phyloP scores from a whole-genome alignment of 768 basidiomycete genomes.

The Pisolithus tinctorius region DNA sequence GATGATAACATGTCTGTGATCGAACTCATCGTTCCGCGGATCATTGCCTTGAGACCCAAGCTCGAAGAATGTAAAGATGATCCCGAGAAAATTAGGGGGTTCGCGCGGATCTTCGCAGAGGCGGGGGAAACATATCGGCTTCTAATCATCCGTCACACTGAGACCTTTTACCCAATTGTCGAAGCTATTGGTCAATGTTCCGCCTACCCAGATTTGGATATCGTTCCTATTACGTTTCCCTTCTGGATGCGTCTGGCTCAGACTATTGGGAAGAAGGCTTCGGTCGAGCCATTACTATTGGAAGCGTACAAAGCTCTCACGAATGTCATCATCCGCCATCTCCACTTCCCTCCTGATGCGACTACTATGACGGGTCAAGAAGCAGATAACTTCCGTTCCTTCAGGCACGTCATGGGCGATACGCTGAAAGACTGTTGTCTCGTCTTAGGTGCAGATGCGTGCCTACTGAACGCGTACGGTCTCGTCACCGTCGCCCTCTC shows the following conservation, averaged over 20 bases:
- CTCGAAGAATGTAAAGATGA: conserved; percentile 64
- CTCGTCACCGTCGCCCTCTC: conserved; percentile 71
- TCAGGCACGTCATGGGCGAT: conserved; percentile 98
- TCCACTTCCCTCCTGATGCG: conserved; percentile 83
- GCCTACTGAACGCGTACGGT: conserved; percentile 75
- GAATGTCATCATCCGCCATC: conserved; percentile 78
- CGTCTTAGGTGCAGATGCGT: conserved; percentile 82
- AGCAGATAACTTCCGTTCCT: conserved; percentile 87
- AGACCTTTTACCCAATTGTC: conserved; percentile 91
- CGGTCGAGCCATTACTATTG: conserved; percentile 67
- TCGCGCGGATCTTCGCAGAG: conserved; percentile 90
- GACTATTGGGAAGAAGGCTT: conserved; percentile 69
- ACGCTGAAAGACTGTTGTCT: conserved; percentile 98
- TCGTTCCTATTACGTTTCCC: conserved; percentile 94
- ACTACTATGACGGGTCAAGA: conserved; percentile 69
- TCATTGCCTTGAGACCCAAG: conserved; percentile 65
- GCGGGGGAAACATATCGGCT: conserved; percentile 94
- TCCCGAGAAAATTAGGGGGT: conserved; percentile 82
- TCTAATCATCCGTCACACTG: conserved; percentile 81
- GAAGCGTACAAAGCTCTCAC: conserved; percentile 83
- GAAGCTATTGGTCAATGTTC: conserved; percentile 93
- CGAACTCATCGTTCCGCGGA: conserved; percentile 78
- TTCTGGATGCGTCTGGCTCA: conserved; percentile 99
- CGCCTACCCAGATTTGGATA: conserved; percentile 88
- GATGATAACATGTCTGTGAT: conserved; percentile 91